Evolutionary conservation across 2,329 filamentous ascomycete species (phyloP).

Genomic region (Lachnellula occidentalis): DNA sequence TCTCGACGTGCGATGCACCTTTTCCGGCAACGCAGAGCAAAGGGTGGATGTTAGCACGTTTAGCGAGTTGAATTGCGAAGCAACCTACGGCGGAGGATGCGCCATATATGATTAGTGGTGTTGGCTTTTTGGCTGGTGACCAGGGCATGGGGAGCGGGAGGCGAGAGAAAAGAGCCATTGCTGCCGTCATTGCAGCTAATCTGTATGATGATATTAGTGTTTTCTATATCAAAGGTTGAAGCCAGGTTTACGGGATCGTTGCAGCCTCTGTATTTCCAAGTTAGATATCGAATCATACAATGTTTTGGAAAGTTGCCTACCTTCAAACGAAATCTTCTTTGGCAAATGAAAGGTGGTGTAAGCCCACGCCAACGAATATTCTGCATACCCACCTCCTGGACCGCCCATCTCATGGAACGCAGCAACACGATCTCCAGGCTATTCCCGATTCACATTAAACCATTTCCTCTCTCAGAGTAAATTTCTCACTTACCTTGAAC

Average conservation of each 20-base stretch:
- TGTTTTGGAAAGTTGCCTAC: constrained; percentile 21
- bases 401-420: constrained; percentile 44
- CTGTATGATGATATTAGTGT: background rate
- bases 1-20: constrained; percentile 40
- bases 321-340: constrained; percentile 19
- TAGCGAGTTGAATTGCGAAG: constrained; percentile 47
- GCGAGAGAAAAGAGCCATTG: constrained; percentile 36
- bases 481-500: constrained; percentile 27
- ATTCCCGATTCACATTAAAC: too few species aligned
- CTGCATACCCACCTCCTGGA: constrained; percentile 48
- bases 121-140: constrained; percentile 31
- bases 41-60: constrained; percentile 46
- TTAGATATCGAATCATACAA: too few species aligned
- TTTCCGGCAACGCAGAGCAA: constrained; percentile 51
- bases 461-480: background rate
- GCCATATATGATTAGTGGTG: constrained; percentile 42
- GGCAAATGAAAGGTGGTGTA: constrained; percentile 44
- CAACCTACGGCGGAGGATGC: constrained; percentile 47
- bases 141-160: constrained; percentile 34
- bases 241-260: constrained; percentile 39
- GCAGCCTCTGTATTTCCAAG: constrained; percentile 33
- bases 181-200: constrained; percentile 49
- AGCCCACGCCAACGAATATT: constrained; percentile 50
- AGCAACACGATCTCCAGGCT: constrained; percentile 37
- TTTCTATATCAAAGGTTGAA: background rate